Conservation (phyloP, 441 rosid species). For the Croton laevigatus region DNA sequence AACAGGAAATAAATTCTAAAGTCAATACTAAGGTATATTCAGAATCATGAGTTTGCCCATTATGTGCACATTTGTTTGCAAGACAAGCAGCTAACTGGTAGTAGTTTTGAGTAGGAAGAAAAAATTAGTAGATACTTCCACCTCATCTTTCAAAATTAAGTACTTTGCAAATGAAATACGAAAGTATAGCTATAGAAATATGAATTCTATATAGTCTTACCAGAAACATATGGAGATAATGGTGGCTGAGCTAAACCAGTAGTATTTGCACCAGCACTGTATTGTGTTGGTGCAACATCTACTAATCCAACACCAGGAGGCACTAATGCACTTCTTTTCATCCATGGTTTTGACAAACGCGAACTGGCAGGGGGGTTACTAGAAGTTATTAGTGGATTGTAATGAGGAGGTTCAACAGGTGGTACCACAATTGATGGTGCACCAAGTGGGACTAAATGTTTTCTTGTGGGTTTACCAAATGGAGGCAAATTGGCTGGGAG, state of each 20-base stretch:
- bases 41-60: slow-evolving; percentile 3
- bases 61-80: not conserved
- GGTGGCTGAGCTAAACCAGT: slow-evolving; percentile 74
- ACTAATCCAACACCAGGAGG: slow-evolving; percentile 60
- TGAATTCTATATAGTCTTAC: slow-evolving; percentile 37
- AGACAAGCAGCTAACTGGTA: not conserved
- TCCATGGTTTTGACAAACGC: slow-evolving; percentile 54
- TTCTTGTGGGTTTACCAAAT: slow-evolving; percentile 35
- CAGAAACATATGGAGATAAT: slow-evolving; percentile 59
- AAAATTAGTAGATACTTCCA: not conserved
- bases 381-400: slow-evolving; percentile 53
- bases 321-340: slow-evolving; percentile 44
- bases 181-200: slow-evolving; percentile 6
- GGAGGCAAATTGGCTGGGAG: slow-evolving; percentile 40
- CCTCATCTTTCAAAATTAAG: not conserved
- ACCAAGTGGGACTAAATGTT: slow-evolving; percentile 44
- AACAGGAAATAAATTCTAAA: slow-evolving; percentile 23
- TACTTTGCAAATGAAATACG: not conserved
- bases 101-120: slow-evolving; percentile 1
- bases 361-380: slow-evolving; percentile 61
- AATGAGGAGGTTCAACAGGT: slow-evolving; percentile 52
- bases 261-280: slow-evolving; percentile 45
- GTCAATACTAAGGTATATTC: slow-evolving; percentile 18
- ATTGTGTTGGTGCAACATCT: slow-evolving; percentile 68
- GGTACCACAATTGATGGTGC: slow-evolving; percentile 34